Evolutionary conservation across 306 rosid genomes (phyloP).

Genomic region (Gastrolobium villosum): DNA sequence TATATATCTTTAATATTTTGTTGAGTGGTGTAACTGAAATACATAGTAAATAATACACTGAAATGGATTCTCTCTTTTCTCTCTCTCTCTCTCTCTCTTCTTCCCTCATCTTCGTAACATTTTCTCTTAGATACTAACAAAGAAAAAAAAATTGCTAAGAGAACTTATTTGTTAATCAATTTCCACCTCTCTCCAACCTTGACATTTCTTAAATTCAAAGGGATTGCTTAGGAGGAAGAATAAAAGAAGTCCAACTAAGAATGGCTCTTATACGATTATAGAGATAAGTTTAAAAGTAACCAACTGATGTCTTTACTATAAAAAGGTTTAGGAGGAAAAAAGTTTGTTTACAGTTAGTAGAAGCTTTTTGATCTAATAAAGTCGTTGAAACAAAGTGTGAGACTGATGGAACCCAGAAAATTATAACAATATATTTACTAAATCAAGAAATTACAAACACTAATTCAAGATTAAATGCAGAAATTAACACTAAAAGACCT

Average conservation of each 20-base stretch:
- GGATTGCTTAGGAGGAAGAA: conserved; percentile 6
- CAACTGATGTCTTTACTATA: conserved; percentile 4
- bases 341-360: background rate
- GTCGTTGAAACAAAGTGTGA: background rate
- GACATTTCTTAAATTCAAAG: conserved; percentile 37
- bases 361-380: background rate
- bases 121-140: conserved; percentile 29
- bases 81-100: too few species aligned
- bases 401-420: too few species aligned
- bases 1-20: too few species aligned
- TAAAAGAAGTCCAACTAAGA: conserved; percentile 41
- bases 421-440: too few species aligned
- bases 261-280: conserved; percentile 1
- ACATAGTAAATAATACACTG: too few species aligned
- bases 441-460: too few species aligned
- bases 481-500: too few species aligned
- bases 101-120: too few species aligned
- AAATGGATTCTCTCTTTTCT: too few species aligned
- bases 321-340: background rate
- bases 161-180: conserved; percentile 22
- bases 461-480: too few species aligned
- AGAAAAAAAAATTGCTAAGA: conserved; percentile 25
- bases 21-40: too few species aligned
- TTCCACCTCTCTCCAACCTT: conserved; percentile 38
- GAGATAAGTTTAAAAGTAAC: conserved; percentile 9